Percentiles rank a stretch among this genome's conserved stretches.
phyloP scores from a whole-genome alignment of 2,329 filamentous ascomycete genomes.

The Atkinsonella texensis region DNA sequence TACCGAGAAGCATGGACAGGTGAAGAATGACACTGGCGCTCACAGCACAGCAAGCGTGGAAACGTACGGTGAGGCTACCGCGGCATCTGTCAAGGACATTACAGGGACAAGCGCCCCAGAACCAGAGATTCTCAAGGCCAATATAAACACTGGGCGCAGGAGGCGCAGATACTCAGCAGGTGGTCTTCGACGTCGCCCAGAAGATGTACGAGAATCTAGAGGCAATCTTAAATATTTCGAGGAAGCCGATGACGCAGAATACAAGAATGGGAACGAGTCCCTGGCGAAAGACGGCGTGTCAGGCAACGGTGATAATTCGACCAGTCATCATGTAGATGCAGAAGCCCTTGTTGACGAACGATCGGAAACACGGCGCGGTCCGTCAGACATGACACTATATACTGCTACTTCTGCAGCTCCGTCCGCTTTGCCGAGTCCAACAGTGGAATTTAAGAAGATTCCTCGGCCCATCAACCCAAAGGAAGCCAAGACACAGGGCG shows the following conservation, averaged over 20 bases:
- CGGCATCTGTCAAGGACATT: slow-evolving; percentile 37
- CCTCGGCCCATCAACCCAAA: slow-evolving; percentile 62
- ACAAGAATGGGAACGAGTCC: slow-evolving; percentile 31
- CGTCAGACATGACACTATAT: slow-evolving; percentile 6
- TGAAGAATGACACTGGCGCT: slow-evolving; percentile 21
- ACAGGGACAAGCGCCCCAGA: slow-evolving; percentile 55
- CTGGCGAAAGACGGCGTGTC: neutral
- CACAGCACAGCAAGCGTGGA: slow-evolving; percentile 14
- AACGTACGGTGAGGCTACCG: slow-evolving; percentile 23
- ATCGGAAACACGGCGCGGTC: neutral
- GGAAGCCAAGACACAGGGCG: slow-evolving; percentile 31
- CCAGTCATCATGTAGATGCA: neutral
- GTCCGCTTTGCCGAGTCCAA: slow-evolving; percentile 26
- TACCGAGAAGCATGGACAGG: slow-evolving; percentile 1
- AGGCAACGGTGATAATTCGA: neutral
- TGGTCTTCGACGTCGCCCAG: slow-evolving; percentile 61
- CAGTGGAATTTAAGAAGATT: slow-evolving; percentile 28
- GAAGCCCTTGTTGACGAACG: neutral
- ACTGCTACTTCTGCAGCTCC: slow-evolving; percentile 16
- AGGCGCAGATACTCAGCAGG: slow-evolving; percentile 78
- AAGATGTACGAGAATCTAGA: slow-evolving; percentile 56
- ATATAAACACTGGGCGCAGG: slow-evolving; percentile 29
- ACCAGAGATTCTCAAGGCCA: slow-evolving; percentile 39
- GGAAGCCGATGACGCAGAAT: slow-evolving; percentile 74
- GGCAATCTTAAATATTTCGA: slow-evolving; percentile 86